Conservation (phyloP, 139 green algal species). For the Helicosporidium sp. region DNA sequence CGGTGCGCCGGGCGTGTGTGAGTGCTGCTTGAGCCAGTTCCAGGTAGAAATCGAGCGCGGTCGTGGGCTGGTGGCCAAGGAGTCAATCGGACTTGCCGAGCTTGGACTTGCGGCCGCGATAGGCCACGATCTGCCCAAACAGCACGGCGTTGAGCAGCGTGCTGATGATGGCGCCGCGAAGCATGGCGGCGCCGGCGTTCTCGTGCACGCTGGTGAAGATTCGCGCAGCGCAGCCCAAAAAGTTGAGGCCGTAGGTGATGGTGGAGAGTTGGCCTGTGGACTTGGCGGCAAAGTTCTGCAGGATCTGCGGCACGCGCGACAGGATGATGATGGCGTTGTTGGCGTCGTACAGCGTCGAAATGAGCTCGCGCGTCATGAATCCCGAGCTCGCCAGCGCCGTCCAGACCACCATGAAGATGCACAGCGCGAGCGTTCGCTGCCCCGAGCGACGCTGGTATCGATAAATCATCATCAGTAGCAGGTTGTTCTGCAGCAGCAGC, state of each 20-base stretch:
- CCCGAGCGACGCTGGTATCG: slow-evolving; percentile 19
- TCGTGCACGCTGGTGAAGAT: slow-evolving; percentile 60
- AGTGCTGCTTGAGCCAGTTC: no score
- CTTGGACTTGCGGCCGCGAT: slow-evolving; percentile 1
- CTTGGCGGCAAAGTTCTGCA: slow-evolving; percentile 9
- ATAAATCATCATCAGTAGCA: slow-evolving; percentile 55
- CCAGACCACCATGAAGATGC: slow-evolving; percentile 5
- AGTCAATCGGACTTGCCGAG: not conserved
- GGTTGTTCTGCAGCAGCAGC: slow-evolving; percentile 34
- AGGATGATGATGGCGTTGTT: slow-evolving; percentile 49
- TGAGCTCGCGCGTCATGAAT: slow-evolving; percentile 4
- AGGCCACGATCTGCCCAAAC: slow-evolving; percentile 13
- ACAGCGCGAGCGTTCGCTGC: slow-evolving; percentile 1
- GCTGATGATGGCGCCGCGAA: slow-evolving; percentile 36
- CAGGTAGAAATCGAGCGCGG: no score
- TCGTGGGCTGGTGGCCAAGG: not conserved
- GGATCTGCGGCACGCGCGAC: slow-evolving; percentile 19
- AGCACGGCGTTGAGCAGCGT: slow-evolving; percentile 13
- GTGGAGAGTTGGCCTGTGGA: slow-evolving; percentile 49
- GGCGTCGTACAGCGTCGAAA: slow-evolving; percentile 28
- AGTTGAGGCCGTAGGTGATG: slow-evolving; percentile 44
- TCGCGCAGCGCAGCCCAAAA: slow-evolving; percentile 30
- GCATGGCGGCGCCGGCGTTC: slow-evolving; percentile 37
- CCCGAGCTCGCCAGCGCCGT: slow-evolving; percentile 11
- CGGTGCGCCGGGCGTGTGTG: no score